Evolutionary conservation across 352 stramenopile genomes (phyloP), one percentile per base, ranked within the genome.

Genomic region (Globisporangium iwayamae): DNA sequence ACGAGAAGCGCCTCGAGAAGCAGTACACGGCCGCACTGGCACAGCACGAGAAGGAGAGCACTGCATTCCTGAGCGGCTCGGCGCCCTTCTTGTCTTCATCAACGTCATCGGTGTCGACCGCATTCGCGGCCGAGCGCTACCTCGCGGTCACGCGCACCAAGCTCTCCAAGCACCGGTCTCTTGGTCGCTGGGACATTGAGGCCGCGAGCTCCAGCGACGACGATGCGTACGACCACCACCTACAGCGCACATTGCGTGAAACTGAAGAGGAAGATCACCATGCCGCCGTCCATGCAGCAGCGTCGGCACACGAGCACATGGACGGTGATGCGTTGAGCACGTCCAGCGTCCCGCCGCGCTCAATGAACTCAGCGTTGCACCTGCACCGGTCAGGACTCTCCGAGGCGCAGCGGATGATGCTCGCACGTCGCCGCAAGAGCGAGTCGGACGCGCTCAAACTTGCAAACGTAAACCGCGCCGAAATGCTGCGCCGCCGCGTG

Each of bases 1-100:
- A 82, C 69, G 79, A 90, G 60, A 90, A 89, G 69, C 81, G 72
- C 13, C 70, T 90, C 30, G 70, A 88, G 47, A 81, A 87, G 64
- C 71, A 87, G 72, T 86, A 78, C 61, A 72, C 74, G 4, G 70
- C 72, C 8, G 70, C 79, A 18, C 60, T 69, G 2, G 73, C 81
- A 8, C 66, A 72, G n/a, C 55, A 69, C 11, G 55, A 71, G 34
- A 25, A 52, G n/a, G 46, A 58, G 22, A 56, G 28, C 65, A 67
- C 6, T 41, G 36, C 36, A 13, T 41, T 41, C 36, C 7, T 41
- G 36, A 41, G 36, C 36, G 36, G 11, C 36, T 41, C 36, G 10
- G 36, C 36, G 10, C 36, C 36, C 3, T 64, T 60, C 3, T 64
- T 56, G n/a, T 45, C 11, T 25, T 11, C 36, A 4, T n/a, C 8